Conservation (phyloP, 768 basidiomycete genomes). For the Auriscalpium microsporum region DNA sequence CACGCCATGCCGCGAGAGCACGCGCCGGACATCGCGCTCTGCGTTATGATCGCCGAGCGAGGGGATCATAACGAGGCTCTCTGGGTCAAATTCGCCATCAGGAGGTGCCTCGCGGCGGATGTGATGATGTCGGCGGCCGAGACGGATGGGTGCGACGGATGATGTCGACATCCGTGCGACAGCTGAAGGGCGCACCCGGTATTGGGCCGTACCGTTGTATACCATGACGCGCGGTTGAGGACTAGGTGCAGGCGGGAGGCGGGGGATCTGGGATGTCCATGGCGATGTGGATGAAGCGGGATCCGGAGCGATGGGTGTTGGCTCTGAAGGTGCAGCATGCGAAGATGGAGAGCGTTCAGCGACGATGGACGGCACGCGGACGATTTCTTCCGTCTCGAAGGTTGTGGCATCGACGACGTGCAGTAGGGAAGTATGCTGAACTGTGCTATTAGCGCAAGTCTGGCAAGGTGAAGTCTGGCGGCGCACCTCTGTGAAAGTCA, state of each 20-base stretch:
- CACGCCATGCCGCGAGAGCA: constrained; percentile 43
- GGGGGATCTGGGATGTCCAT: neutral
- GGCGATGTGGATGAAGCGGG: neutral
- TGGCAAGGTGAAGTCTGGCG: neutral
- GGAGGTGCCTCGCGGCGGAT: neutral
- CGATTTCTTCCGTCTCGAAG: constrained; percentile 67
- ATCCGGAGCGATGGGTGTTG: constrained; percentile 4
- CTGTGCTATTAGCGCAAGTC: too few species aligned
- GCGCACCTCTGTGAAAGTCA: constrained; percentile 85
- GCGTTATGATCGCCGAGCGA: constrained; percentile 45
- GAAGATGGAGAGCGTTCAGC: constrained; percentile 11
- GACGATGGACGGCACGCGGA: constrained; percentile 44
- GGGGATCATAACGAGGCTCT: constrained; percentile 43
- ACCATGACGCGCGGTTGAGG: constrained; percentile 1
- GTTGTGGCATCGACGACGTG: constrained; percentile 85
- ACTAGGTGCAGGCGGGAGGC: neutral
- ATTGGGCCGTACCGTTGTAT: neutral
- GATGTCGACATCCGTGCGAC: constrained; percentile 1
- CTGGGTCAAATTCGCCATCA: neutral
- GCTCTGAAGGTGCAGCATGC: constrained; percentile 6
- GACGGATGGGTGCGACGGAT: constrained; percentile 9
- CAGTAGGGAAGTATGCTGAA: constrained; percentile 69
- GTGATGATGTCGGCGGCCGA: neutral
- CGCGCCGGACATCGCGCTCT: constrained; percentile 49
- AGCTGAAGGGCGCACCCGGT: neutral